Evolutionary conservation across 2,329 filamentous ascomycete species (phyloP).

Genomic region (Venturia nashicola): DNA sequence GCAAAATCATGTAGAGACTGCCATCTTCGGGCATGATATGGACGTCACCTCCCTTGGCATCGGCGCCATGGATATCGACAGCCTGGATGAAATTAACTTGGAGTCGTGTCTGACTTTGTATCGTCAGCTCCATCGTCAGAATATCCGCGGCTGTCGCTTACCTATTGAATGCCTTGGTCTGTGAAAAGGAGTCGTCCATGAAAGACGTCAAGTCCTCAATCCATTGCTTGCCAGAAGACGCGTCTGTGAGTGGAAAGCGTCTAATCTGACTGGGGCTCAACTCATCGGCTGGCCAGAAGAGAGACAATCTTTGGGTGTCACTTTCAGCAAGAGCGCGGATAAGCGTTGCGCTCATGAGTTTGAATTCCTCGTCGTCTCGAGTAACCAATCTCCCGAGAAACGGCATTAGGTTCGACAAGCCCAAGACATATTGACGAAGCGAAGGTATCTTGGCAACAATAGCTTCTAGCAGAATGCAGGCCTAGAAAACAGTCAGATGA

Average conservation of each 20-base stretch:
- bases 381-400: not conserved
- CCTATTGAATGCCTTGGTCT: conserved; percentile 1
- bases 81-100: not conserved
- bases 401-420: not conserved
- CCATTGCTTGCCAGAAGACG: conserved; percentile 2
- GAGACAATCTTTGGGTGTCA: not conserved
- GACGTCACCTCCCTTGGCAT: not conserved
- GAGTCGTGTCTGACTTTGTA: not conserved
- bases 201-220: conserved; percentile 1
- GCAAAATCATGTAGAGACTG: not conserved
- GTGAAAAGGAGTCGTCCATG: not conserved
- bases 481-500: not conserved
- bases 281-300: conserved; percentile 3
- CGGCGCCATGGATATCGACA: not conserved
- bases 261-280: not conserved
- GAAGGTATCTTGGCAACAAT: not conserved
- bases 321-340: conserved; percentile 1
- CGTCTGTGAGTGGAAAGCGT: not conserved
- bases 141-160: not conserved
- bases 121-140: not conserved
- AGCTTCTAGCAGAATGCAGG: not conserved
- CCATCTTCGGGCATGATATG: not conserved
- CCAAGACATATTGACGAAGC: not conserved
- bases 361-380: conserved; percentile 3
- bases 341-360: not conserved